Base-by-base conservation (phyloP, 371 early-diverging fungal species). In the Fennellomyces sp. region DNA sequence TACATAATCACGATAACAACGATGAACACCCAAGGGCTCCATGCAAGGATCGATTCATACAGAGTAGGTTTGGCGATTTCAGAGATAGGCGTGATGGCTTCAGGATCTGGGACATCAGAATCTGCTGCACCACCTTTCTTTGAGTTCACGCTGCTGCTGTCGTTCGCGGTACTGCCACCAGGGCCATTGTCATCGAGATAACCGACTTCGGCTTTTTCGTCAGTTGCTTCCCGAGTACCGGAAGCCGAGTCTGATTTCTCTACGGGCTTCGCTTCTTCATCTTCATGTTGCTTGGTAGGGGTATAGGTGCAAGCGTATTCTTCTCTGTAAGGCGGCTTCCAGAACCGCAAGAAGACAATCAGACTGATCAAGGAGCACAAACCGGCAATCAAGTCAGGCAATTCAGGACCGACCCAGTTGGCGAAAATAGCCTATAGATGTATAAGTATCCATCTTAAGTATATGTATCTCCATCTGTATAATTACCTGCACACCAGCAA, bases 351-450 rank as follows among this genome's bases (percentile, higher is more conserved):
- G 64, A 81, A 74, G 3, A 55, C 52, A 39, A 81, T 58, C 10
- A 72, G 45, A 8, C 68, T 42, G 21, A 81, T 35, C 28, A 81
- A 52, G 10, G 78, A 73, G 1, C 61, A 66, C n/a, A 81, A 56
- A 52, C 78, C 81, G 33, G 78, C 75, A 58, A 78, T 74, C 28
- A 81, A 52, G 57, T 81, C 81, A 19, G 81, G 81, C 8, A 81
- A 62, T 58, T 81, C 81, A n/a, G 76, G 76, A 6, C 76, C 76
- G 11, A 78, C 80, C 21, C 73, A 55, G 45, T 80, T 80, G 36
- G 77, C 63, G 56, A 78, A 78, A 28, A 78, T 61, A 39, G 55
- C 55, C 55, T 54, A 54, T 45, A n/a, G n/a, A n/a, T n/a, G n/a
- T n/a, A n/a, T n/a, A n/a, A n/a, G n/a, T n/a, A n/a, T n/a, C n/a